Base-by-base conservation (phyloP, 2,329 filamentous ascomycete genomes). In the Penicillium sp. region DNA sequence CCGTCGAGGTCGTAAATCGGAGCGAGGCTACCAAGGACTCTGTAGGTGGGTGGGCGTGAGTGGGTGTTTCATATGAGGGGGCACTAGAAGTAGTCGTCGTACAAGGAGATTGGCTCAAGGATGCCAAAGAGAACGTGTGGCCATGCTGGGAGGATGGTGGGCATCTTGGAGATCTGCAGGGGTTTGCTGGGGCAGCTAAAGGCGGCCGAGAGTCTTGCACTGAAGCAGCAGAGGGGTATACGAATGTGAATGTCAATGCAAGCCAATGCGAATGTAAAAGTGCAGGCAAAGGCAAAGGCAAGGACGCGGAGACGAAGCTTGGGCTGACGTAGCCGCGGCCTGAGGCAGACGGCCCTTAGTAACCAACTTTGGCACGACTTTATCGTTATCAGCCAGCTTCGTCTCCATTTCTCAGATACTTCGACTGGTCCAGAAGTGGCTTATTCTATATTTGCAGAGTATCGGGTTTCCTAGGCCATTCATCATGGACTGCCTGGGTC, bases 71-170 rank as follows among this genome's bases (percentile, higher is more conserved):
- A 55, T 37, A n/a, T 60, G 39, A 40, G 12, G 48, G 41, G 45
- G 39, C 17, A 39, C 24, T 29, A 43, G 37, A 17, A 24, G 13
- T 43, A 54, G 29, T 65, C 9, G 13, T 42, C 80, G 73, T 78
- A 88, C 85, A 88, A 77, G 17, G 85, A 86, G 52, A 89, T 75
- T 26, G 87, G 87, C 69, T 90, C 87, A 34, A 89, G 66, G 47
- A 89, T 68, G 24, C 84, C 87, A 59, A 90, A 89, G 42, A 89
- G 75, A 41, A 87, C 68, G 53, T 85, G 79, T 10, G 87, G 87
- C 63, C 89, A 77, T 3, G 78, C 65, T 2, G 87, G 86, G 18
- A 90, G 78, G 55, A 82, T 79, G 23, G 84, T 72, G 6, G 62
- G 55, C 63, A 67, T 67, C 49, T 41, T 61, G 46, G 15, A 5